These are phyloP conservation scores for Pichia californica DNA, from an alignment of 805 yeast genomes.

Conservation along the genomic window DNA sequence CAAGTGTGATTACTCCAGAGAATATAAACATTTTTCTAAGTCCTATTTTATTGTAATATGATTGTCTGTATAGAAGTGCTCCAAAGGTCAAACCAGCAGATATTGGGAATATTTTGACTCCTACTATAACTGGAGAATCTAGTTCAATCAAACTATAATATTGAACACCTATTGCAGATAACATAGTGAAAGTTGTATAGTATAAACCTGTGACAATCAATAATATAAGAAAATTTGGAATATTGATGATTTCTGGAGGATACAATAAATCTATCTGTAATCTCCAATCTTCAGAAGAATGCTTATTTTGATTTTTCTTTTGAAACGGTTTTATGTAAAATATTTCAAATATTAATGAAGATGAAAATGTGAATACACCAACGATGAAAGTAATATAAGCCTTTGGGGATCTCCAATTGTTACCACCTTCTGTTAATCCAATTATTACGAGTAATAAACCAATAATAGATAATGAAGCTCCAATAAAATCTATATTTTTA, in stretches of 20 bases:
- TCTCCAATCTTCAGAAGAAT: background rate
- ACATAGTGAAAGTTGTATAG: conserved; percentile 9
- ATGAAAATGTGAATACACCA: conserved; percentile 30
- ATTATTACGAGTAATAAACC: conserved; percentile 35
- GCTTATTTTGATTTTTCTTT: background rate
- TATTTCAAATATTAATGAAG: conserved; percentile 29
- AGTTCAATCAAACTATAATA: conserved; percentile 25
- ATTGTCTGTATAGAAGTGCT: conserved; percentile 17
- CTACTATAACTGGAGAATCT: conserved; percentile 30
- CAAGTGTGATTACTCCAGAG: conserved; percentile 12
- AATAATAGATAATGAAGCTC: conserved; percentile 27
- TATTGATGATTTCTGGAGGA: conserved; percentile 16
- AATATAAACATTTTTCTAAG: conserved; percentile 14
- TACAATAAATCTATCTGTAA: conserved; percentile 16
- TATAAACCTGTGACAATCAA: conserved; percentile 9
- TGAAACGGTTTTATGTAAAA: conserved; percentile 14
- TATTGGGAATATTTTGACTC: conserved; percentile 32
- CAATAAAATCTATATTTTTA: conserved; percentile 31
- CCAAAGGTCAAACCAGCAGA: conserved; percentile 28
- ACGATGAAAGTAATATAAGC: conserved; percentile 37
- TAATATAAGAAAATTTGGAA: conserved; percentile 18
- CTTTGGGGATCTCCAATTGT: conserved; percentile 34
- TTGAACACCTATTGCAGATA: conserved; percentile 10
- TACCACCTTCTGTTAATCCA: conserved; percentile 42
- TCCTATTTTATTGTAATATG: conserved; percentile 17